Evolutionary conservation across 371 early-diverging fungal species (phyloP).

Genomic region (Mycotypha africana): DNA sequence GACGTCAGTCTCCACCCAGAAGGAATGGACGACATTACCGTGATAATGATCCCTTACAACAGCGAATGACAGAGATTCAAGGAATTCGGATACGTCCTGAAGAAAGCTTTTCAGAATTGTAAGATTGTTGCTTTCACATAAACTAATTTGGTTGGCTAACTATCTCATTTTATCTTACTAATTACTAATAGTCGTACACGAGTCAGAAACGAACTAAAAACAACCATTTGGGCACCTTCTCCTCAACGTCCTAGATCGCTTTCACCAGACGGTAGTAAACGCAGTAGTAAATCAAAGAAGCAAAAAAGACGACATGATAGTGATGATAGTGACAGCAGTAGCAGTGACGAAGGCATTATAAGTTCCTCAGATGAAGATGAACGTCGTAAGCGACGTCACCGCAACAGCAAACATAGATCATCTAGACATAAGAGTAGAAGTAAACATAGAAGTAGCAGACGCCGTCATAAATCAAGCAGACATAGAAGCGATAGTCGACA

Average conservation of each 20-base stretch:
- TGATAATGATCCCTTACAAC: no score
- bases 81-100: constrained; percentile 8
- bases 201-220: constrained; percentile 44
- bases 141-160: background rate
- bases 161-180: background rate
- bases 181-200: constrained; percentile 31
- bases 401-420: constrained; percentile 10
- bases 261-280: constrained; percentile 21
- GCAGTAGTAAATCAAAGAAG: constrained; percentile 5
- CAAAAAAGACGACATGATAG: background rate
- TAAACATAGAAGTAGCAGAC: constrained; percentile 6
- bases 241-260: constrained; percentile 42
- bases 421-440: constrained; percentile 1
- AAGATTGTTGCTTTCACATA: background rate
- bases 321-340: constrained; percentile 15
- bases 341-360: no score
- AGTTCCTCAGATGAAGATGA: constrained; percentile 5
- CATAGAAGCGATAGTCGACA: constrained; percentile 5
- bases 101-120: constrained; percentile 11
- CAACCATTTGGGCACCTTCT: constrained; percentile 68
- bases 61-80: constrained; percentile 4
- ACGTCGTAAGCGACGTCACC: constrained; percentile 14
- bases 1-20: background rate
- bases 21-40: no score
- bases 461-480: constrained; percentile 15